Evolutionary conservation across 2,329 filamentous ascomycete genomes (phyloP), one percentile per base, ranked within the genome.

Genomic region (Pyrenophora graminea): DNA sequence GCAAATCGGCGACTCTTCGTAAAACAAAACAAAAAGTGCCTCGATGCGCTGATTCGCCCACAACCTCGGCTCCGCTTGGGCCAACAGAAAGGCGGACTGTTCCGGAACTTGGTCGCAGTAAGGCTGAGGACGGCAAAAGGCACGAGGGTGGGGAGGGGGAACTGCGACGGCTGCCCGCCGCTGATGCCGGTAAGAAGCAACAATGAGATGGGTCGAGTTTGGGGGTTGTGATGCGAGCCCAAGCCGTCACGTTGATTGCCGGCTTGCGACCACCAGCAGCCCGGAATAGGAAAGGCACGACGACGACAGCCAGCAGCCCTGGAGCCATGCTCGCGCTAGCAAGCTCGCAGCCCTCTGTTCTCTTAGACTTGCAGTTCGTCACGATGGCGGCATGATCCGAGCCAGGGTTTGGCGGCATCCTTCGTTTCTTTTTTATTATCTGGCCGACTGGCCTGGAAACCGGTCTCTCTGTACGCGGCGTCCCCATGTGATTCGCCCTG

Each of bases 401-500:
- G 55, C 64, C 64, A 66, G 54, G 64, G 64, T 62, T 66, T 55
- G 53, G 48, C 59, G 62, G 65, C 63, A 60, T 49, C 55, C 44
- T 57, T 62, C 39, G 60, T 67, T 66, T 65, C 63, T 66, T 69
- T 64, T 68, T 68, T 57, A 59, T 64, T 59, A 56, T 66, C 58
- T 55, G 59, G 57, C 58, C 60, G 61, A 59, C 45, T 55, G 60
- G 59, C 56, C 56, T 58, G 58, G 54, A 56, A 62, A 53, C 61
- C 45, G 54, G 48, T 38, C 48, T 54, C 64, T 61, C 61, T 56
- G 46, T 56, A 51, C 59, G 59, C 56, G 50, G 63, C 57, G 48
- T 45, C 50, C 23, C 51, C 48, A 48, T 53, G 45, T 69, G 61
- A 71, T 69, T 72, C 65, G 68, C 49, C 50, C 45, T 57, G 51